Percentiles rank a stretch among this genome's conserved stretches.
These are phyloP conservation scores for Claviceps africana DNA, from an alignment of 2,329 filamentous ascomycete genomes.

Conservation along the genomic window DNA sequence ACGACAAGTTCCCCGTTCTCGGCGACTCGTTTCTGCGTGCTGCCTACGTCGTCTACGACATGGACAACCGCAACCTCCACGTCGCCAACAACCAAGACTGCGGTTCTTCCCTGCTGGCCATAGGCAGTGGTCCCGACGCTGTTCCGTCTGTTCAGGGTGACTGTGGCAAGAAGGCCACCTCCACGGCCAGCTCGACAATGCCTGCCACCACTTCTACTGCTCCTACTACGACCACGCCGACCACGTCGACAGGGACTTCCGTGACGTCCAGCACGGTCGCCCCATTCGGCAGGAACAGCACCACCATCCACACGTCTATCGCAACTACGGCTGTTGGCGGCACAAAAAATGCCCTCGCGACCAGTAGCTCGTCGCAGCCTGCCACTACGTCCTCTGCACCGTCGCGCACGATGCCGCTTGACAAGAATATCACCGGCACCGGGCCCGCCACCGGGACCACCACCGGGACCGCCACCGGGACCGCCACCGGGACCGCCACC, in stretches of 20 bases:
- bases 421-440: neutral
- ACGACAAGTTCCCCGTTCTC: constrained; percentile 25
- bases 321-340: too few species aligned
- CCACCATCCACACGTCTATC: neutral
- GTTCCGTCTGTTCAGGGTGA: constrained; percentile 19
- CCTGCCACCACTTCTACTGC: neutral
- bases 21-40: constrained; percentile 31
- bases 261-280: neutral
- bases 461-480: too few species aligned
- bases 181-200: constrained; percentile 7
- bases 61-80: constrained; percentile 25
- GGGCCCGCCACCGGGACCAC: too few species aligned
- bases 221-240: neutral
- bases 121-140: constrained; percentile 25
- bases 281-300: neutral
- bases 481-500: too few species aligned
- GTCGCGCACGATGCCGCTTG: neutral
- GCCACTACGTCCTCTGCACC: neutral
- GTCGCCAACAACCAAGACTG: constrained; percentile 25
- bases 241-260: neutral
- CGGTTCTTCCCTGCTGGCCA: constrained; percentile 22
- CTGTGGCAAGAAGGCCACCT: constrained; percentile 13
- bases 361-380: neutral
- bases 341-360: neutral
- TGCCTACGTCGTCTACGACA: constrained; percentile 30